phyloP scores from a whole-genome alignment of 108 stramenopile species.

The Nannochloropsis gaditana region DNA sequence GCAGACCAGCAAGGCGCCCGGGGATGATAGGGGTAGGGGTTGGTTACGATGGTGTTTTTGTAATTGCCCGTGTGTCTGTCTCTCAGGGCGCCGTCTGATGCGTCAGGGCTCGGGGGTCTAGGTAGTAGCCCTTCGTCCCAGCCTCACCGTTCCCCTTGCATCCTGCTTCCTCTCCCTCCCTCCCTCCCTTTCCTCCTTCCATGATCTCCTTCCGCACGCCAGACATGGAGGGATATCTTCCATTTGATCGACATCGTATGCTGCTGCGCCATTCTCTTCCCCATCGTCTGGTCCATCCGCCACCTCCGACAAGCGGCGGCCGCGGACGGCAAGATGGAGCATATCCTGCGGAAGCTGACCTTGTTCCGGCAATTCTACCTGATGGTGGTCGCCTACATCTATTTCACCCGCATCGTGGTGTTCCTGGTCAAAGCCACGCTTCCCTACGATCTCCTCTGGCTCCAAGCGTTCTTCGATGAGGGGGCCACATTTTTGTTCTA shows the following conservation, averaged over 20 bases:
- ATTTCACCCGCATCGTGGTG: constrained; percentile 88
- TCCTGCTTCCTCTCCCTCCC: background rate
- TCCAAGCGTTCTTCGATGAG: constrained; percentile 74
- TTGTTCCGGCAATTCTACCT: constrained; percentile 89
- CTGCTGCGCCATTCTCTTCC: constrained; percentile 88
- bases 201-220: background rate
- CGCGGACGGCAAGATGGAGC: constrained; percentile 55
- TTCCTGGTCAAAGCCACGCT: constrained; percentile 75
- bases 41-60: no score
- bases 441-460: constrained; percentile 76
- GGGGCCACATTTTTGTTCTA: constrained; percentile 78
- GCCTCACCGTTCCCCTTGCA: background rate
- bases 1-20: background rate
- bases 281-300: constrained; percentile 79
- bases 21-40: background rate
- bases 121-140: background rate
- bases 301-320: constrained; percentile 41
- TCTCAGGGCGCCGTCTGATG: background rate
- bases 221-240: constrained; percentile 73
- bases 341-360: constrained; percentile 65
- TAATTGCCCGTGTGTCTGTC: no score
- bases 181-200: background rate
- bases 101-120: background rate
- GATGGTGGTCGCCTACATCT: constrained; percentile 84
- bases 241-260: constrained; percentile 94